Base-by-base conservation (phyloP, 208 protist species). In the Crithidia acanthocephali region DNA sequence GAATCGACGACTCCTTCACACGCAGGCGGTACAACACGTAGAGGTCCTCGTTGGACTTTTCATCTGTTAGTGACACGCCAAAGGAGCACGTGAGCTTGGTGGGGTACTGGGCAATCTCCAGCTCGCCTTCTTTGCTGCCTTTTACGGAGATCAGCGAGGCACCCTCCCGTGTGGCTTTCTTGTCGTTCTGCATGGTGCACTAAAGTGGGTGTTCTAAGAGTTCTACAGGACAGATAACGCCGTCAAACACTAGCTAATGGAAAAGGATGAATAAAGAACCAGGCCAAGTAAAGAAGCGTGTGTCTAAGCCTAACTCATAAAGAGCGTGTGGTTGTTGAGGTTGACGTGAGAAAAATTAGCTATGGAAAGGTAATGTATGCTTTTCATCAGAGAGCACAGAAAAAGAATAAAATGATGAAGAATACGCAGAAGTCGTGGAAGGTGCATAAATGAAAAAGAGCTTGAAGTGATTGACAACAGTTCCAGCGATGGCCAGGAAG, bases 1-100 rank as follows among this genome's bases (percentile, higher is more conserved):
- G 40, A 45, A 86, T 85, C 13, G 76, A 80, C 23, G 77, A 52
- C 72, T 84, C 77, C 67, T 84, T 85, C 28, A 89, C 84, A 22
- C 84, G 84, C 18, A 89, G 79, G 23, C 84, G 84, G 61, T 86
- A 89, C n/a, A 89, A 61, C 5, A 89, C 63, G 52, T 68, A 68
- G 7, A 73, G 63, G 7, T 28, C 52, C 25, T 64, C 69, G 15
- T 57, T 44, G 23, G 42, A 40, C 52, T 35, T 40, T 55, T 58
- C 32, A 30, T 71, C 50, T 1, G 45, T 47, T 32, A 88, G 51
- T 15, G 44, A 37, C 4, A 88, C 73, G 2, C 25, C 42, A 27
- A 88, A 85, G 25, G 68, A 71, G 56, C 79, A 81, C 4, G 65
- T 72, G 5, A 84, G 44, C 15, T 74, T 68, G 2, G 61, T 72